Percentiles rank a stretch among this genome's conserved stretches.
These are phyloP conservation scores for Pelargonium australe DNA, from an alignment of 441 rosid genomes.

Conservation along the genomic window DNA sequence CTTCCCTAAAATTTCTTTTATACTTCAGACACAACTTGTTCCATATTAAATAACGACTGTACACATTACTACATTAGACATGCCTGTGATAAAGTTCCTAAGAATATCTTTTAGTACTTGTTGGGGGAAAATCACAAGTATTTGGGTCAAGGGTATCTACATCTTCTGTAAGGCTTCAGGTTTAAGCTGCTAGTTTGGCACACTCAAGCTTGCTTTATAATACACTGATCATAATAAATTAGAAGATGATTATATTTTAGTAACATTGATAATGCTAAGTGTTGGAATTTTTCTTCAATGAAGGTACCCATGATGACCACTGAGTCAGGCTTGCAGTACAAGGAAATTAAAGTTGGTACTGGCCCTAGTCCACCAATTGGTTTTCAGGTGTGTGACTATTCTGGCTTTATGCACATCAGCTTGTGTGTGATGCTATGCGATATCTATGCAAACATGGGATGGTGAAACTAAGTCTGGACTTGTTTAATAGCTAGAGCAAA, in stretches of 20 bases:
- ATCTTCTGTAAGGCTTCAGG: background rate
- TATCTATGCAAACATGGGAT: background rate
- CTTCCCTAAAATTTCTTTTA: background rate
- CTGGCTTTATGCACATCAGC: slow-evolving; percentile 9
- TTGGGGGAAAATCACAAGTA: too few species aligned
- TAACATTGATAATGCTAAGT: background rate
- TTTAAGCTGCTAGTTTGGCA: background rate
- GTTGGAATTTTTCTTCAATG: slow-evolving; percentile 15
- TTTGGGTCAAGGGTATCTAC: too few species aligned
- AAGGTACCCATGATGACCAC: slow-evolving; percentile 88
- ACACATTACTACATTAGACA: background rate
- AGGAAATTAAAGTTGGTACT: slow-evolving; percentile 74
- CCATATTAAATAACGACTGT: background rate
- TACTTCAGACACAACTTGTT: background rate
- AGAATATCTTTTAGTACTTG: too few species aligned
- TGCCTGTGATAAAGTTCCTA: too few species aligned
- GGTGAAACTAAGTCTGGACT: background rate
- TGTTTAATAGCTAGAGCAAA: too few species aligned
- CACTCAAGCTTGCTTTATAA: background rate
- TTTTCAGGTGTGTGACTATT: slow-evolving; percentile 51
- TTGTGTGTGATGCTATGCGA: background rate
- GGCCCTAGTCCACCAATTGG: slow-evolving; percentile 90
- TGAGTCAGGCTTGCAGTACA: slow-evolving; percentile 80
- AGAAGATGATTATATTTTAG: background rate
- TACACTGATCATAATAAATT: background rate